Conservation (phyloP, 306 rosid species). For the Cicer yamashitae region DNA sequence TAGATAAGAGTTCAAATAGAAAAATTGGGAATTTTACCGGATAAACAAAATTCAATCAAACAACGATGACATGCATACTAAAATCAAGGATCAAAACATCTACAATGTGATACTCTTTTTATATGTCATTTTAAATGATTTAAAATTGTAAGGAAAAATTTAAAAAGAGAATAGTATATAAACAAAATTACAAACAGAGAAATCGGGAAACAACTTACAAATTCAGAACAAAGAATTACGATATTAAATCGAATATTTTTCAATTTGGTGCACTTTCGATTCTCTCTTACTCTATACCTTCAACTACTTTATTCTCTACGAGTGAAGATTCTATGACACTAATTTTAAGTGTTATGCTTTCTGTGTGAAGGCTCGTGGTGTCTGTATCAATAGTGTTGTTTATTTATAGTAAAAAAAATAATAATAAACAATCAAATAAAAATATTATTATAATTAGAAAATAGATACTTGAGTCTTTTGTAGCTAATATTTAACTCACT, state of each 20-base stretch:
- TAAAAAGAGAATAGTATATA: background rate
- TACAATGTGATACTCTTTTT: background rate
- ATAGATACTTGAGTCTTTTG: background rate
- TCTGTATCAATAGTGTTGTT: background rate
- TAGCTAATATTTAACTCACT: too few species aligned
- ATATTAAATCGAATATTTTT: background rate
- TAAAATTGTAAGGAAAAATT: background rate
- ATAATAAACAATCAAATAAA: background rate
- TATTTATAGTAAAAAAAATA: slow-evolving; percentile 27
- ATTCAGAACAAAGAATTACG: slow-evolving; percentile 40
- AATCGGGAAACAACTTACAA: slow-evolving; percentile 48
- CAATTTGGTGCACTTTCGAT: background rate
- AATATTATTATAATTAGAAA: background rate
- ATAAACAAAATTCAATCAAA: slow-evolving; percentile 40
- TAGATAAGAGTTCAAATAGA: background rate
- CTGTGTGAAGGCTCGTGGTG: background rate
- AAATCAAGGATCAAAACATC: slow-evolving; percentile 30
- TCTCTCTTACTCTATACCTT: background rate
- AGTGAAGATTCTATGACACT: slow-evolving; percentile 36
- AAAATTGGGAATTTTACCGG: slow-evolving; percentile 4
- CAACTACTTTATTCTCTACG: slow-evolving; percentile 1
- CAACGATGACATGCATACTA: slow-evolving; percentile 43
- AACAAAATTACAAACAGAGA: background rate
- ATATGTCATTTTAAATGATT: background rate
- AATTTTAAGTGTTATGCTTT: background rate